Evolutionary conservation across 176 grass and related monocot genomes (phyloP), one percentile per base, ranked within the genome.

Genomic region (Cymbopogon citratus): DNA sequence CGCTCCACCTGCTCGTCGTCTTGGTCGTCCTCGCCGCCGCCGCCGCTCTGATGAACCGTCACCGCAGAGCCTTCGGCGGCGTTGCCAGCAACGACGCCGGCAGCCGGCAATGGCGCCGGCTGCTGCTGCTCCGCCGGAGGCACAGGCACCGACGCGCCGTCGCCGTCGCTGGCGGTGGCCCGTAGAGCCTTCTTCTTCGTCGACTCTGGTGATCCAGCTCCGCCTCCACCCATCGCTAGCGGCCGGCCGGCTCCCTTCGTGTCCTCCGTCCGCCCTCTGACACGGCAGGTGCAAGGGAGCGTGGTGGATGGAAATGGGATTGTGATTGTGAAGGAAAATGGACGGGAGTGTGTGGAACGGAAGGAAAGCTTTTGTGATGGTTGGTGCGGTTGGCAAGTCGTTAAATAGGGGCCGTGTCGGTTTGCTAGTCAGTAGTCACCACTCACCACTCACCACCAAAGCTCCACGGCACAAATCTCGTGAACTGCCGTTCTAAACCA

Each of bases 1-100:
- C 35, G 34, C 83, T 85, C 77, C 56, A 89, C 65, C 78, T 85
- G 72, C 77, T 85, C 78, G 65, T 81, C 87, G 15, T 24, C 69
- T 0, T 35, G 31, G 7, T 31, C 31, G 2, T 33, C 54, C 12
- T 25, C 48, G 0, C 12, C 62, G 12, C 21, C 64, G 24, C 38
- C 51, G 38, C 52, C 11, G 14, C 41, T 29, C 41, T 73, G 41
- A 69, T 5, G 44, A 46, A 52, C 49, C 6, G 6, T 59, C 4
- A 33, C 29, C 7, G 23, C 29, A 25, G 23, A 12, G 28, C 66
- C 39, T 10, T 14, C n/a, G 48, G 3, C 26, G 48, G 3, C 24
- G 44, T 3, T n/a, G n/a, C n/a, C 31, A 27, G 9, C 34, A 3
- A 0, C 19, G 68, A 1, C 0, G 3, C 18, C 25, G 0, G 69